Evolutionary conservation across 495 filamentous ascomycete species (phyloP).

Genomic region (Aspergillus sparsus): DNA sequence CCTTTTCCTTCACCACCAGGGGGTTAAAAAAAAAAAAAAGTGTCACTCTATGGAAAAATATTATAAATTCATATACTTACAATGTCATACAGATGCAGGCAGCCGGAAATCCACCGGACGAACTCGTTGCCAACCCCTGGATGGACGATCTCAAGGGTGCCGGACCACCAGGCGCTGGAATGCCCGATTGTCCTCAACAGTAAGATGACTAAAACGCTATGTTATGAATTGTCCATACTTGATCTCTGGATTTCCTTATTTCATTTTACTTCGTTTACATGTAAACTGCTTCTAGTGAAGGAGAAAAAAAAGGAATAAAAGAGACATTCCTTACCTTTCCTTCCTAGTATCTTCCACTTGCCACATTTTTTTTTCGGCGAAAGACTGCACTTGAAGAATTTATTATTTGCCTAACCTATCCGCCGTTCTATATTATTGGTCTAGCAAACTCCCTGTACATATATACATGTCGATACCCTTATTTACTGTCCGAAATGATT

Average conservation of each 20-base stretch:
- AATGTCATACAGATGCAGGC: conserved; percentile 76
- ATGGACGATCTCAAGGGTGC: conserved; percentile 38
- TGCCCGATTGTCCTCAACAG: conserved; percentile 47
- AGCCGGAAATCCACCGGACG: conserved; percentile 82
- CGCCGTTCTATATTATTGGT: neutral
- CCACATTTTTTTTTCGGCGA: neutral
- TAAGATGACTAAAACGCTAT: conserved; percentile 18
- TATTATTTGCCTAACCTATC: neutral
- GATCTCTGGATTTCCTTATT: too few species aligned
- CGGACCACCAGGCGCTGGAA: conserved; percentile 23
- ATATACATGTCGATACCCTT: conserved; percentile 21
- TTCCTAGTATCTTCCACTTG: neutral
- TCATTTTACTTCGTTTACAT: too few species aligned
- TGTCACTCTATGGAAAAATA: conserved; percentile 4
- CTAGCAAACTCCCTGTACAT: conserved; percentile 14
- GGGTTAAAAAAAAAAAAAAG: too few species aligned
- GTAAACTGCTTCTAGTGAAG: too few species aligned
- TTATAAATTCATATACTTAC: conserved; percentile 16
- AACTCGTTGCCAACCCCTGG: conserved; percentile 78
- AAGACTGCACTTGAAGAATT: neutral
- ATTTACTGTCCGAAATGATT: conserved; percentile 9
- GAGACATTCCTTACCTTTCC: neutral
- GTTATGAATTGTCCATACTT: too few species aligned
- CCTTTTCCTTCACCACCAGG: conserved; percentile 10
- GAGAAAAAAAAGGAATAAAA: neutral